Evolutionary conservation across 129 eudicot species (phyloP).

Genomic region (Chrysanthemum makinoi): DNA sequence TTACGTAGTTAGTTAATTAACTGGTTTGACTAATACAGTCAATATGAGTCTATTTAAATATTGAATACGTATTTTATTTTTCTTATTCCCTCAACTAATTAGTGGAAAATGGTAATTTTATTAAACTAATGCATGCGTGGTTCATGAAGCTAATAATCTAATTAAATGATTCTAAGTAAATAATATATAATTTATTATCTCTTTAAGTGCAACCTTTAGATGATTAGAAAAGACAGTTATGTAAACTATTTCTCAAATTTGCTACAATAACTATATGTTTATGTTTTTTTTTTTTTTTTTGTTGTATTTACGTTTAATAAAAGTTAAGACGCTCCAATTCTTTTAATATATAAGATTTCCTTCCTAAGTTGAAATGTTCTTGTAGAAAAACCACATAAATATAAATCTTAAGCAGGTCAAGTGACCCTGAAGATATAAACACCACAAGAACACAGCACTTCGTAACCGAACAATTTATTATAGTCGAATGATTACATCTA

Average conservation of each 20-base stretch:
- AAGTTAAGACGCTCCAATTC: too few relatives aligned
- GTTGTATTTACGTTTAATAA: neutral
- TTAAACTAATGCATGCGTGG: constrained; percentile 25
- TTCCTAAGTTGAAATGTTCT: too few relatives aligned
- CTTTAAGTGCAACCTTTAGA: neutral
- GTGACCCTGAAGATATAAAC: too few relatives aligned
- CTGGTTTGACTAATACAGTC: constrained; percentile 20
- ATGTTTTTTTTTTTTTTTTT: neutral
- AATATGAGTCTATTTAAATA: constrained; percentile 6
- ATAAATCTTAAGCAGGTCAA: too few relatives aligned
- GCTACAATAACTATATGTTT: too few relatives aligned
- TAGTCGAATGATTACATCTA: too few relatives aligned
- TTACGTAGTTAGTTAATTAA: neutral
- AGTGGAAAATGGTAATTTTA: constrained; percentile 10
- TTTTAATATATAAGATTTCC: too few relatives aligned
- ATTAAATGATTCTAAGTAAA: neutral
- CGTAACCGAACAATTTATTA: too few relatives aligned
- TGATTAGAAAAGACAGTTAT: constrained; percentile 4
- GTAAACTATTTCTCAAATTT: neutral
- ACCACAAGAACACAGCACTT: too few relatives aligned
- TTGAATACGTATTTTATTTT: neutral
- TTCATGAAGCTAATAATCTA: constrained; percentile 25
- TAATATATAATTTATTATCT: neutral
- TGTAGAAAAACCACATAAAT: too few relatives aligned
- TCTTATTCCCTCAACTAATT: constrained; percentile 5